Evolutionary conservation across 2,329 filamentous ascomycete genomes (phyloP), one percentile per base, ranked within the genome.

Genomic region (Pseudogymnoascus sp.): DNA sequence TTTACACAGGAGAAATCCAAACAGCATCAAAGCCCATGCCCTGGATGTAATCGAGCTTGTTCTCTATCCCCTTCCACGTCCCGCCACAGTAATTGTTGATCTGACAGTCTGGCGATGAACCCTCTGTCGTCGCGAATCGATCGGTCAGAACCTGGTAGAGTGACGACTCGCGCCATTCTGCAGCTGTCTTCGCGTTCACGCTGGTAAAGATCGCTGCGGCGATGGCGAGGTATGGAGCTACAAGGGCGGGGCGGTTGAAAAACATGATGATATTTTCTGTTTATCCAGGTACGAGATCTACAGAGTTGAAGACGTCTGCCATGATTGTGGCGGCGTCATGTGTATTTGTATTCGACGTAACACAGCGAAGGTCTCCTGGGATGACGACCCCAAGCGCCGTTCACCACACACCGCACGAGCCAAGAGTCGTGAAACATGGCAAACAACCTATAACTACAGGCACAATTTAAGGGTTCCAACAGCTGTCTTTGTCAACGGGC

Each of bases 41-140:
- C 64, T 79, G 74, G 64, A 82, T 81, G 67, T 82, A 82, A 67
- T 81, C 79, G 7, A 82, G 73, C 26, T 78, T 75, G 31, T 77
- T 73, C 62, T 79, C 77, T 5, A 80, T 76, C 7, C 80, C 80
- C 66, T 76, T 74, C 76, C 79, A 82, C 19, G 79, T 81, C 9
- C 80, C 80, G 57, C 80, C 80, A 63, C 80, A 82, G 65, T 80
- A 79, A 3, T 74, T 57, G 1, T 71, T 69, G 23, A 65, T 64
- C 15, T 62, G 61, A 6, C 64, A 31, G n/a, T 50, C 8, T 19
- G 28, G 40, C 2, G 47, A 26, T 6, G 64, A 62, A 6, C 73
- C 72, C 63, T 76, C 75, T 13, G 75, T 73, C 9, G 71, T 72
- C 9, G 77, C 76, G 62, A 78, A 78, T 9, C 77, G 71, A 64